Conservation (phyloP, 495 filamentous ascomycete genomes). For the Aspergillus sclerotiicarbonarius region DNA sequence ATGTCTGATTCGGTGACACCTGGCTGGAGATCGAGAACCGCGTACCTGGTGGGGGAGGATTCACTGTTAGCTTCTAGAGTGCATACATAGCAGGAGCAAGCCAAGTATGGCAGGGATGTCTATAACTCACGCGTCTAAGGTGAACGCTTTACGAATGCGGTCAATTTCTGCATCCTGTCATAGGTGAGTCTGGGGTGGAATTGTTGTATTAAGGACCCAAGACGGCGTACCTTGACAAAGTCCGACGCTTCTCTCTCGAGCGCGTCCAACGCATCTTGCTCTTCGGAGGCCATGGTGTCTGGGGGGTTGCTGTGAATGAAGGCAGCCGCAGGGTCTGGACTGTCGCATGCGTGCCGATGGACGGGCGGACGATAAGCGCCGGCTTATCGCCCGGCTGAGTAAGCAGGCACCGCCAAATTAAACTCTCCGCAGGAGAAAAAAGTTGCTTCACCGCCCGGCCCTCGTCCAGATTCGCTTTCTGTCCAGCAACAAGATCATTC, state of each 20-base stretch:
- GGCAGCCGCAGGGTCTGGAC: slow-evolving; percentile 2
- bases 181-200: slow-evolving; percentile 6
- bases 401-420: slow-evolving; percentile 15
- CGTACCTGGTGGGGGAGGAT: slow-evolving; percentile 57
- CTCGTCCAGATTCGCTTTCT: slow-evolving; percentile 3
- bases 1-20: slow-evolving; percentile 96
- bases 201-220: neutral
- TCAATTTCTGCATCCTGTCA: slow-evolving; percentile 90
- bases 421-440: slow-evolving; percentile 25
- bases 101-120: neutral
- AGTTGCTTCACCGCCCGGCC: slow-evolving; percentile 28
- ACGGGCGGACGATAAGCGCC: slow-evolving; percentile 15
- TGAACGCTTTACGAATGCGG: slow-evolving; percentile 86
- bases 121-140: slow-evolving; percentile 74
- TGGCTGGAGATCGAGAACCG: slow-evolving; percentile 92
- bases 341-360: slow-evolving; percentile 3
- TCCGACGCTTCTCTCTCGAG: slow-evolving; percentile 87
- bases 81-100: neutral
- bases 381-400: slow-evolving; percentile 41
- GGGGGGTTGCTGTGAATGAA: neutral
- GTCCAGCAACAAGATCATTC: slow-evolving; percentile 9
- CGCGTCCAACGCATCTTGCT: slow-evolving; percentile 77
- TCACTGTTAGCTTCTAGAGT: slow-evolving; percentile 8
- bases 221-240: slow-evolving; percentile 69
- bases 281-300: slow-evolving; percentile 51